These are phyloP conservation scores for Alternaria sp. DNA, from an alignment of 2,329 filamentous ascomycete species.

Conservation along the genomic window DNA sequence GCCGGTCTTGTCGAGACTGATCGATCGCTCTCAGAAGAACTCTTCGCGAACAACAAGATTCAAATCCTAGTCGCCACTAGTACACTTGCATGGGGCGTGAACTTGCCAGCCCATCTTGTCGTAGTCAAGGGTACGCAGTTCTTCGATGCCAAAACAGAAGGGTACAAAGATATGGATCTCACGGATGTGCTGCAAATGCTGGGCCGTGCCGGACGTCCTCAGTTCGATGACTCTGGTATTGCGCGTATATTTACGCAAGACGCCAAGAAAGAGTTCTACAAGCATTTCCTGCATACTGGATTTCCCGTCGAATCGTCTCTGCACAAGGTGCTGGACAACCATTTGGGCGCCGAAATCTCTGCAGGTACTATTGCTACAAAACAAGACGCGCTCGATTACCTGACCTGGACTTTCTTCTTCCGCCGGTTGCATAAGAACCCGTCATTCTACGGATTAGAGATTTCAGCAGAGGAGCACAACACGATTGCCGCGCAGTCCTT, in stretches of 20 bases:
- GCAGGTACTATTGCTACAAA: constrained; percentile 92
- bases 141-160: constrained; percentile 97
- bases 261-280: constrained; percentile 98
- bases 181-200: constrained; percentile 99
- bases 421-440: constrained; percentile 96
- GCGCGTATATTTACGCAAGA: constrained; percentile 98
- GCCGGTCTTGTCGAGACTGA: constrained; percentile 96
- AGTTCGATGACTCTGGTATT: constrained; percentile 95
- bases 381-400: constrained; percentile 95
- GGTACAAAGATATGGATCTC: constrained; percentile 98
- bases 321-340: constrained; percentile 96
- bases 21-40: constrained; percentile 86
- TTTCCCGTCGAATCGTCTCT: constrained; percentile 97
- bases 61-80: constrained; percentile 95
- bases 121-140: constrained; percentile 98
- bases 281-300: constrained; percentile 97
- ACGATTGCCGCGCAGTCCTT: constrained; percentile 82
- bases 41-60: constrained; percentile 97
- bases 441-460: constrained; percentile 95
- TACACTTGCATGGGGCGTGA: constrained; percentile 97
- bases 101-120: constrained; percentile 93
- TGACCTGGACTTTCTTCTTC: constrained; percentile 99
- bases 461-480: constrained; percentile 90
- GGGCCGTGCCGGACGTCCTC: constrained; percentile 90
- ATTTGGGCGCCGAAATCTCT: constrained; percentile 92